These are phyloP conservation scores for Lichenothelia convexa DNA, from an alignment of 495 filamentous ascomycete species.

Conservation along the genomic window DNA sequence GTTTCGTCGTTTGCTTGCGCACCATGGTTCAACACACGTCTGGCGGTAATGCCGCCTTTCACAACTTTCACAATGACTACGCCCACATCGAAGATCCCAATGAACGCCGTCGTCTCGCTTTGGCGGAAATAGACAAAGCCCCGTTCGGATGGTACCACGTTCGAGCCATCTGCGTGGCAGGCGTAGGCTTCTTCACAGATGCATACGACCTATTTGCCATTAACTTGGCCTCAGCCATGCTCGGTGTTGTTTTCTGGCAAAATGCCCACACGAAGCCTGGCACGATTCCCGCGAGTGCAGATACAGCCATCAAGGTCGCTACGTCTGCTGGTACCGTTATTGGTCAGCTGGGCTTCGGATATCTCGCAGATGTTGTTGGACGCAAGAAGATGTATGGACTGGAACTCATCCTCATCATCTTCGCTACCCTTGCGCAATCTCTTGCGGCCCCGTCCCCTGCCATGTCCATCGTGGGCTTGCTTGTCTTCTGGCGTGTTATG, in stretches of 20 bases:
- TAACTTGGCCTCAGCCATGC: conserved; percentile 37
- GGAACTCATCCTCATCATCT: conserved; percentile 76
- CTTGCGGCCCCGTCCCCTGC: conserved; percentile 48
- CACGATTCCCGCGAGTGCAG: conserved; percentile 36
- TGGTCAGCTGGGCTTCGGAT: conserved; percentile 69
- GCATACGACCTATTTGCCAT: conserved; percentile 72
- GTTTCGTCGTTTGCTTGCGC: background rate
- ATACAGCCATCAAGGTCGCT: conserved; percentile 75
- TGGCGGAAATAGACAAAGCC: conserved; percentile 64
- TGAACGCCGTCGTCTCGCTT: conserved; percentile 53
- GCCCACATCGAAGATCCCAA: conserved; percentile 50
- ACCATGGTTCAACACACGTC: conserved; percentile 8
- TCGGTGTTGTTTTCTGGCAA: conserved; percentile 59
- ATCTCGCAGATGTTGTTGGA: conserved; percentile 59
- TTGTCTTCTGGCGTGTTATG: conserved; percentile 80
- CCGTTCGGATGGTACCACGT: conserved; percentile 67
- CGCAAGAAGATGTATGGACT: conserved; percentile 78
- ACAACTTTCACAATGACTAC: conserved; percentile 31
- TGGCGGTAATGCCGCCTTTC: conserved; percentile 15
- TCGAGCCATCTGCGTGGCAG: conserved; percentile 58
- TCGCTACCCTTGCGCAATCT: conserved; percentile 61
- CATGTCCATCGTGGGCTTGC: conserved; percentile 52
- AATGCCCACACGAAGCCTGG: conserved; percentile 19
- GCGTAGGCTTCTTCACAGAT: conserved; percentile 72
- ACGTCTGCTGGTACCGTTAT: conserved; percentile 78